Evolutionary conservation across 176 grass and related monocot genomes (phyloP).

Genomic region (Rhipidocladum racemiflorum): DNA sequence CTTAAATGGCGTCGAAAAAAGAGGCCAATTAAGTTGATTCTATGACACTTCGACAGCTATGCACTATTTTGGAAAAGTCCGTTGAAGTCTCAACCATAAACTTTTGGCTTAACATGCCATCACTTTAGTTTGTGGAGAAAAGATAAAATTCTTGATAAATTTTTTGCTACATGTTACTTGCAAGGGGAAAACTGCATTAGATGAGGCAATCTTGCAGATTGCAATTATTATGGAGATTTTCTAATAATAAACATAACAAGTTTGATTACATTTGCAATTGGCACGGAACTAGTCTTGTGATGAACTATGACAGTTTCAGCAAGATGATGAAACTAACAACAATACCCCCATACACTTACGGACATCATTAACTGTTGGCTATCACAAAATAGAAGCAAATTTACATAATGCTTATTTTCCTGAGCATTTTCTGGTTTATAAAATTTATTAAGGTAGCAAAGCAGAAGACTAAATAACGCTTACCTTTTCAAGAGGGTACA

Average conservation of each 20-base stretch:
- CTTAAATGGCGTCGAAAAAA: background rate
- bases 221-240: slow-evolving; percentile 10
- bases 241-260: background rate
- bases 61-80: slow-evolving; percentile 3
- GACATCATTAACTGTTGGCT: background rate
- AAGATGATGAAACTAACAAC: slow-evolving; percentile 11
- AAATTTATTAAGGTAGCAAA: slow-evolving; percentile 10
- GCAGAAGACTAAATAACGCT: slow-evolving; percentile 16
- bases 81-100: slow-evolving; percentile 1
- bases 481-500: slow-evolving; percentile 93
- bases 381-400: slow-evolving; percentile 10
- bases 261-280: slow-evolving; percentile 12
- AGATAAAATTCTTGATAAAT: background rate
- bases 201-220: background rate
- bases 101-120: background rate
- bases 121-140: background rate
- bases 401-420: background rate
- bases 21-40: background rate
- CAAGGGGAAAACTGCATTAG: background rate
- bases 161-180: slow-evolving; percentile 1
- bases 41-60: background rate
- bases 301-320: background rate
- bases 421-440: slow-evolving; percentile 6
- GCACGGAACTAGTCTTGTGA: background rate
- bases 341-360: background rate